Base-by-base conservation (phyloP, 1,284 basidiomycete genomes). In the Ceratobasidium sp. region DNA sequence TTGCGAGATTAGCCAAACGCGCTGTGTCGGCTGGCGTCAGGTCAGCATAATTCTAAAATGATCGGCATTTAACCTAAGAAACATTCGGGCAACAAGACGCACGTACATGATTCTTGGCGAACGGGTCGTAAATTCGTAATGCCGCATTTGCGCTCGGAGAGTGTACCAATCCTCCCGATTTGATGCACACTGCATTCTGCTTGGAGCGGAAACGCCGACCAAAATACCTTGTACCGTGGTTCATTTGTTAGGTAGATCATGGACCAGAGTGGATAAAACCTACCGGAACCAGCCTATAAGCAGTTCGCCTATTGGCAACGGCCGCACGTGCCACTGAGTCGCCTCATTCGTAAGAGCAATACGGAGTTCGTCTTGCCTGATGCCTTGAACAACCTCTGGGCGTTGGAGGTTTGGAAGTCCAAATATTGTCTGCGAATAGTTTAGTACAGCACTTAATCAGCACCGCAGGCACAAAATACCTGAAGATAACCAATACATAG, bases 401-500 rank as follows among this genome's bases (percentile, higher is more conserved):
- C 73, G 73, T 40, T 75, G 73, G 13, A 75, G 62, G 50, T 75
- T 64, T 26, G 73, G 73, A 9, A 75, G 57, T 26, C 73, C 73
- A 26, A 75, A 75, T 54, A 33, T 75, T 13, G 64, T 75, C 73
- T 75, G 26, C 48, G 17, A 26, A 50, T 33, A 1, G 23, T 23
- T 26, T 6, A 75, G 26, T 54, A 17, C 42, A 9, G 33, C 20
- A n/a, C 15, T 50, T 12, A 20, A 28, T 38, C 20, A 28, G 20
- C 10, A 46, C 26, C 3, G 38, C 28, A 10, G 48, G 48, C 33
- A 33, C 33, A n/a, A 70, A 28, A 38, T 62, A 75, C 73, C 73
- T 75, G 73, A 44, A 75, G 61, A 56, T 75, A 75, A 52, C 61
- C 50, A 42, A 75, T 75, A 56, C 73, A 75, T 40, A 75, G 33